phyloP scores from a whole-genome alignment of 2,329 filamentous ascomycete species.

The Botrytis byssoidea region DNA sequence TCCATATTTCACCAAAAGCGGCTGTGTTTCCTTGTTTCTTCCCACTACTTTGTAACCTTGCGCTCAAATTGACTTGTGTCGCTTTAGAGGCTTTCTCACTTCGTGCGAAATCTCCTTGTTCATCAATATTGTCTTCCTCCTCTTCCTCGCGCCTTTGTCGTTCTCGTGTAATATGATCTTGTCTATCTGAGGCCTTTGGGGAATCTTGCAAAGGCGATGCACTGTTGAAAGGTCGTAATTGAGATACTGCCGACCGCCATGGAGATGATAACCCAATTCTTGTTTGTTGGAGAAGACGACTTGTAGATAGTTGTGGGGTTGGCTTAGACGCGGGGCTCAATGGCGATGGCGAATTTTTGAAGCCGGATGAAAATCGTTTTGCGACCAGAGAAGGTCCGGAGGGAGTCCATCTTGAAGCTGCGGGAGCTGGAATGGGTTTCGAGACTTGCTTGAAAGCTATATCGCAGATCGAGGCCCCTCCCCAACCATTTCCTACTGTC shows the following conservation, averaged over 20 bases:
- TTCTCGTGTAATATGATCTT: conserved; percentile 40
- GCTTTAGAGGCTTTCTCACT: conserved; percentile 85
- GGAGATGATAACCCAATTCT: conserved; percentile 28
- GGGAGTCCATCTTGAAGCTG: conserved; percentile 22
- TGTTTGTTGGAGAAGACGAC: conserved; percentile 24
- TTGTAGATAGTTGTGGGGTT: conserved; percentile 22
- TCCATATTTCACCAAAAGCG: conserved; percentile 74
- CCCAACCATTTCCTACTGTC: conserved; percentile 30
- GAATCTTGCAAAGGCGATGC: conserved; percentile 29
- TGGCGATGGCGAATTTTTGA: conserved; percentile 23
- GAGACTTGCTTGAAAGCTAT: conserved; percentile 32
- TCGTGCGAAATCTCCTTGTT: conserved; percentile 62
- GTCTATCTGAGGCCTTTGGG: conserved; percentile 32
- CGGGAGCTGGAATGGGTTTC: conserved; percentile 22
- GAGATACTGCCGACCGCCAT: conserved; percentile 36
- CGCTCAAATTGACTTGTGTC: conserved; percentile 84
- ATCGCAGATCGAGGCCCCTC: conserved; percentile 27
- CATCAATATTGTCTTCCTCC: conserved; percentile 44
- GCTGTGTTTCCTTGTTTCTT: conserved; percentile 53
- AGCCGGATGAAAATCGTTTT: conserved; percentile 27
- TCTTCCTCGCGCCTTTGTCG: conserved; percentile 44
- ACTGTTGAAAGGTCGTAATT: conserved; percentile 36
- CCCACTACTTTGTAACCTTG: conserved; percentile 79
- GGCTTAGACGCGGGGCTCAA: conserved; percentile 21
- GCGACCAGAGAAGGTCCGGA: conserved; percentile 13